A percentile compares a stretch with the other conserved stretches of the same genome.
Conservation (phyloP, 139 green algal species). For the Chlamydomonas incerta region DNA sequence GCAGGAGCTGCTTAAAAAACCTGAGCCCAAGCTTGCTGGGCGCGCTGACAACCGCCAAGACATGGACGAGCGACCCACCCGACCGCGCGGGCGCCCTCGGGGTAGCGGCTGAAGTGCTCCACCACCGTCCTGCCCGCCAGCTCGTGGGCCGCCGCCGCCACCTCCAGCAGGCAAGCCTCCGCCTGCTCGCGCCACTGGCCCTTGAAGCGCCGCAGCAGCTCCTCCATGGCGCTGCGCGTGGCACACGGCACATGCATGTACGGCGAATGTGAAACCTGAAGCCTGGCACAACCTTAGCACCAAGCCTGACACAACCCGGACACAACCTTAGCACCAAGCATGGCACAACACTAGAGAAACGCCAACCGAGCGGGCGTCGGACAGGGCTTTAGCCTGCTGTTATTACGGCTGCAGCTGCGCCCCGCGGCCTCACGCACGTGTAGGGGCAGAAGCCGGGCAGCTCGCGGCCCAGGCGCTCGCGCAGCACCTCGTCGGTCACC, state of each 20-base stretch:
- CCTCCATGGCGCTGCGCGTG: conserved; percentile 5
- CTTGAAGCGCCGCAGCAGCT: conserved; percentile 27
- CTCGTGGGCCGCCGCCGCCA: not conserved
- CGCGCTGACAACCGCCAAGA: too few species aligned
- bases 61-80: not conserved
- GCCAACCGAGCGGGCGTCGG: too few species aligned
- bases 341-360: too few species aligned
- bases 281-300: too few species aligned
- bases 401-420: too few species aligned
- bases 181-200: conserved; percentile 12
- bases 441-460: conserved; percentile 48
- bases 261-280: too few species aligned
- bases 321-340: too few species aligned
- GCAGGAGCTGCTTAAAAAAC: too few species aligned
- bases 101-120: conserved; percentile 12
- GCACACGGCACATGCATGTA: too few species aligned
- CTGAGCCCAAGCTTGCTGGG: too few species aligned
- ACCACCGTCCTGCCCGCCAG: not conserved
- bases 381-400: too few species aligned
- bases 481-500: conserved; percentile 6
- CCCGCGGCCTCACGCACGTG: not conserved
- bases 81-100: not conserved
- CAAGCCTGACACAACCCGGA: too few species aligned
- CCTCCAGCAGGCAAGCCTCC: not conserved
- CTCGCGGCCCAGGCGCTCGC: conserved; percentile 24